phyloP scores from a whole-genome alignment of 2,329 filamentous ascomycete genomes.

The Penicillium sp. region DNA sequence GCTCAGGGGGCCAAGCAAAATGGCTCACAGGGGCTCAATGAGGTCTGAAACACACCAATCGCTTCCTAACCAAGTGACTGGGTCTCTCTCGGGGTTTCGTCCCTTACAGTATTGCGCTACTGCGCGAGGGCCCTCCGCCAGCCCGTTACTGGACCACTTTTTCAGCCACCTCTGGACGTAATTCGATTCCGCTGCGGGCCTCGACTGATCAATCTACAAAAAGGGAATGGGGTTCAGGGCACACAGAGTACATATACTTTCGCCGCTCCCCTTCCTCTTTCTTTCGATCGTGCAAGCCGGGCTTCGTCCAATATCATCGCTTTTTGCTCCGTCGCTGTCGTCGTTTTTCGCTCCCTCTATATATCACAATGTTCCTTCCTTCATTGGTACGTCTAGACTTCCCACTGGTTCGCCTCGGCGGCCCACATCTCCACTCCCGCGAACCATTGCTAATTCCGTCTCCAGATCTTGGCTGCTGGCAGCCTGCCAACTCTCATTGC shows the following conservation, averaged over 20 bases:
- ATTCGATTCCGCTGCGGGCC: slow-evolving; percentile 9
- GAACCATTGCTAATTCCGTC: slow-evolving; percentile 3
- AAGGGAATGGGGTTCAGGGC: slow-evolving; percentile 6
- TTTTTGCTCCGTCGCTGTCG: slow-evolving; percentile 1
- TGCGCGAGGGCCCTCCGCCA: slow-evolving; percentile 3
- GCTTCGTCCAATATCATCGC: slow-evolving; percentile 9
- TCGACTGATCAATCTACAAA: slow-evolving; percentile 8
- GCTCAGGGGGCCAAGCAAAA: slow-evolving; percentile 1
- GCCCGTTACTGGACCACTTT: slow-evolving; percentile 13
- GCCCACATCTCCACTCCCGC: not conserved
- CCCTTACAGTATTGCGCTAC: slow-evolving; percentile 8
- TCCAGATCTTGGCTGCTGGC: slow-evolving; percentile 32
- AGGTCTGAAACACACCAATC: slow-evolving; percentile 10
- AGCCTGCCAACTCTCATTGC: slow-evolving; percentile 29
- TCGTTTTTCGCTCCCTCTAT: slow-evolving; percentile 2
- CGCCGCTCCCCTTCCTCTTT: not conserved
- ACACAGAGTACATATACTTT: slow-evolving; percentile 13
- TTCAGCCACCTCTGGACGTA: slow-evolving; percentile 6
- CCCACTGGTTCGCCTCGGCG: not conserved
- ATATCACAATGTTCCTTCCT: slow-evolving; percentile 9
- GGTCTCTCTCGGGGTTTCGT: slow-evolving; percentile 5
- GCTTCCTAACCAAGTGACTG: not conserved
- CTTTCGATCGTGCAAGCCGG: slow-evolving; percentile 11
- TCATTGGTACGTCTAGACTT: slow-evolving; percentile 13
- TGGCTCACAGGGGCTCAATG: slow-evolving; percentile 5